Conservation (phyloP, 441 rosid genomes). For the Breynia disticha region DNA sequence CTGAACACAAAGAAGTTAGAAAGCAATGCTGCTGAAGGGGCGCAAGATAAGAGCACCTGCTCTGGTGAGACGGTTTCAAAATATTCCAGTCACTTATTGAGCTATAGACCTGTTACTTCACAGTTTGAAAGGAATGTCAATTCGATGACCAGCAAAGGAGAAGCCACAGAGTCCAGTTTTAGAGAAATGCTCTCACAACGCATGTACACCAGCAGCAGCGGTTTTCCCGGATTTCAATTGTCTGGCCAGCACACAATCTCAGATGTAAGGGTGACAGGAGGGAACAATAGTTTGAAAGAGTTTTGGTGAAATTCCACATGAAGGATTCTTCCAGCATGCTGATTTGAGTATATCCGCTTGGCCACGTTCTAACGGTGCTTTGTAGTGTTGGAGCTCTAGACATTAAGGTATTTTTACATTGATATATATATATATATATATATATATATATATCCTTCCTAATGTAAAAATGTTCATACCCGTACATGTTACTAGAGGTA, state of each 20-base stretch:
- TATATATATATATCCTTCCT: no score
- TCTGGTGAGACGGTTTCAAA: conserved; percentile 9
- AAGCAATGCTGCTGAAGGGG: conserved; percentile 7
- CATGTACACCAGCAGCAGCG: conserved; percentile 5
- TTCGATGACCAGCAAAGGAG: conserved; percentile 10
- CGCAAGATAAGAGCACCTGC: conserved; percentile 4
- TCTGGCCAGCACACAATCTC: background rate
- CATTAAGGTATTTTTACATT: no score
- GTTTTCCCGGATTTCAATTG: background rate
- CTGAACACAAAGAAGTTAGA: conserved; percentile 43
- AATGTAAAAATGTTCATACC: no score
- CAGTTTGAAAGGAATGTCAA: conserved; percentile 9
- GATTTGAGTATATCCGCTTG: no score
- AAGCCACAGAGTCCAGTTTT: background rate
- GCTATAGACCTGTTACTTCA: conserved; percentile 3
- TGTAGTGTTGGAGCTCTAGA: no score
- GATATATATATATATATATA: no score
- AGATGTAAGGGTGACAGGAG: conserved; percentile 8
- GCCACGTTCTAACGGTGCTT: no score
- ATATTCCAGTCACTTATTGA: background rate
- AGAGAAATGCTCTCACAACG: conserved; percentile 12
- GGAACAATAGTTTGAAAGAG: background rate
- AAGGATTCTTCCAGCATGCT: no score
- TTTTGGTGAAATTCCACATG: no score
- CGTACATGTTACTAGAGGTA: background rate